Evolutionary conservation across 495 filamentous ascomycete genomes (phyloP).

Genomic region (Xylaria longipes): DNA sequence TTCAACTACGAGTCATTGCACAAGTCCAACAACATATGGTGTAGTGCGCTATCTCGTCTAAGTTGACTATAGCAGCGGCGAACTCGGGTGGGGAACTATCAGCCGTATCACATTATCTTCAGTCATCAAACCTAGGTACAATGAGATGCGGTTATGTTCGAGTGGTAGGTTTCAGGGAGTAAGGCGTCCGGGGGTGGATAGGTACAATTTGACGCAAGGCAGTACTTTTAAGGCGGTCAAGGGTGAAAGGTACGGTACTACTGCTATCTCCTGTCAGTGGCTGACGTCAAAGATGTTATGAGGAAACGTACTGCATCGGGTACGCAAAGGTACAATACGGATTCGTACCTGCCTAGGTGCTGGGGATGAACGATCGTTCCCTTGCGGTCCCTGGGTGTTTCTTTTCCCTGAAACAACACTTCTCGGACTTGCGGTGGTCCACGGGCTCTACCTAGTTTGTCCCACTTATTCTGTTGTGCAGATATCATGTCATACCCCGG

Average conservation of each 20-base stretch:
- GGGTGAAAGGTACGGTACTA: constrained; percentile 4
- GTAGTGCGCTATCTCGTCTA: not conserved
- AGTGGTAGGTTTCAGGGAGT: constrained; percentile 1
- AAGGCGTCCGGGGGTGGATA: constrained; percentile 1
- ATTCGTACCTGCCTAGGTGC: not conserved
- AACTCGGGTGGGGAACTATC: not conserved
- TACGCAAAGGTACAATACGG: not conserved
- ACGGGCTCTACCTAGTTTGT: not conserved
- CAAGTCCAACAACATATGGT: not conserved
- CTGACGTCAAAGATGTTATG: not conserved
- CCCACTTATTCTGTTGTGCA: not conserved
- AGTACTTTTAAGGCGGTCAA: not conserved
- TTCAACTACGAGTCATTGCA: not conserved
- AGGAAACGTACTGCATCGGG: constrained; percentile 17
- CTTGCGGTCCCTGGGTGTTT: not conserved
- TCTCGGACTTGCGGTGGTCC: not conserved
- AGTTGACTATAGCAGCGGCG: not conserved
- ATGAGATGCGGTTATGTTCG: not conserved
- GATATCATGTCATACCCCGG: constrained; percentile 20
- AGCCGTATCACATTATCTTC: not conserved
- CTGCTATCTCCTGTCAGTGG: not conserved
- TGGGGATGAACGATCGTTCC: not conserved
- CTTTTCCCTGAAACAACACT: not conserved
- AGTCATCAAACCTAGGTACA: not conserved
- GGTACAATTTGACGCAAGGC: not conserved